A percentile compares a stretch with the other conserved stretches of the same genome.
Evolutionary conservation across 306 rosid genomes (phyloP).

Genomic region (Citrullus colocynthis): DNA sequence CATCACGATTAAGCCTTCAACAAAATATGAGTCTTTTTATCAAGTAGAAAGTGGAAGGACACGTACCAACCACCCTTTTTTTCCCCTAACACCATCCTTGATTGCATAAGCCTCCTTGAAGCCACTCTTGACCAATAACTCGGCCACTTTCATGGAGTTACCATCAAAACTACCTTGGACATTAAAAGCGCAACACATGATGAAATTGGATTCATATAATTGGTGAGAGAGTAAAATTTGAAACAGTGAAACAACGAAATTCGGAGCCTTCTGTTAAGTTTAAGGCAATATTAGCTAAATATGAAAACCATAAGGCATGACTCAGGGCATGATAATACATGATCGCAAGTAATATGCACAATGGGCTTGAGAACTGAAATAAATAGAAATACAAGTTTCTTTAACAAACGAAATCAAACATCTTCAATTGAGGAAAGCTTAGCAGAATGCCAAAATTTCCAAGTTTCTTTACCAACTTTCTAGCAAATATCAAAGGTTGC

Average conservation of each 20-base stretch:
- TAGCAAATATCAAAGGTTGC: not conserved
- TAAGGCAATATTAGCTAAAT: not conserved
- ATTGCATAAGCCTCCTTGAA: constrained; percentile 83
- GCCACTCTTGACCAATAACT: constrained; percentile 75
- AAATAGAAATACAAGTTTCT: not conserved
- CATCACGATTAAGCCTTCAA: not conserved
- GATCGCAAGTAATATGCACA: not conserved
- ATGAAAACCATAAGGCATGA: not conserved
- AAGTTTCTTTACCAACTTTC: not conserved
- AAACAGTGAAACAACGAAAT: not conserved
- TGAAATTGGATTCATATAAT: constrained; percentile 9
- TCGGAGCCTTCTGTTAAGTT: not conserved
- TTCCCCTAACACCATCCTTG: constrained; percentile 80
- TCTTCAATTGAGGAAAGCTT: not conserved
- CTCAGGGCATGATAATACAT: not conserved
- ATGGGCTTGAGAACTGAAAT: not conserved
- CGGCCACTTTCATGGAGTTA: constrained; percentile 80
- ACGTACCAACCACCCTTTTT: constrained; percentile 81
- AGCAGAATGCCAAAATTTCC: not conserved
- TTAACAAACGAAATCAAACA: too few relatives aligned
- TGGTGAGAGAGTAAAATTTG: not conserved
- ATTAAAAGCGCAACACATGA: constrained; percentile 31
- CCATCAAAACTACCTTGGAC: constrained; percentile 94
- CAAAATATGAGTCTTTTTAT: not conserved
- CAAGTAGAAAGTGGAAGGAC: constrained; percentile 7